Conservation (phyloP, 2,329 filamentous ascomycete genomes). For the Parastagonospora avenae region DNA sequence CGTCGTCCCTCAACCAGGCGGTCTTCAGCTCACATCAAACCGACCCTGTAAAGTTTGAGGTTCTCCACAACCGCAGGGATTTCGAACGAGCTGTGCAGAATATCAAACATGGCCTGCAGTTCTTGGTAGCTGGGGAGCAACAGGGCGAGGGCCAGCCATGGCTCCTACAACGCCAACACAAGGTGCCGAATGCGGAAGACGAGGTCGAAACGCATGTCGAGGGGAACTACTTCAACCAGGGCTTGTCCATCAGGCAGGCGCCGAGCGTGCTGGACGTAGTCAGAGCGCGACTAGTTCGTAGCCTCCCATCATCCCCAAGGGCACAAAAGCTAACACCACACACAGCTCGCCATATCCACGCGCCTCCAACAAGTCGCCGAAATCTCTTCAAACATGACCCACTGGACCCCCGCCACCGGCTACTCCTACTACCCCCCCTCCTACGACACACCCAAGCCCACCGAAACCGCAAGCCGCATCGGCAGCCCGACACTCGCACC, state of each 20-base stretch:
- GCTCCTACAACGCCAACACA: constrained; percentile 54
- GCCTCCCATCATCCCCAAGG: not conserved
- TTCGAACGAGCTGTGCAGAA: constrained; percentile 61
- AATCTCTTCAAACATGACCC: constrained; percentile 58
- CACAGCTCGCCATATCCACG: constrained; percentile 60
- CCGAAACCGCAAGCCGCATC: constrained; percentile 31
- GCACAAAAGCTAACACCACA: constrained; percentile 7
- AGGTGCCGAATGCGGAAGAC: constrained; percentile 9
- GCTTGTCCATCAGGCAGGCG: constrained; percentile 65
- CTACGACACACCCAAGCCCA: constrained; percentile 45
- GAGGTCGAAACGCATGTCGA: constrained; percentile 58
- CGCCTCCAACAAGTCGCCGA: constrained; percentile 62
- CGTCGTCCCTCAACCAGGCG: constrained; percentile 62
- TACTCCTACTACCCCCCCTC: constrained; percentile 63
- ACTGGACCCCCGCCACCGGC: constrained; percentile 63
- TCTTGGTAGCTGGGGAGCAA: constrained; percentile 64
- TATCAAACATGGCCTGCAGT: constrained; percentile 61
- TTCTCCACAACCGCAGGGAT: constrained; percentile 59
- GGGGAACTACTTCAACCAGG: constrained; percentile 66
- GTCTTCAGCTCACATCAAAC: constrained; percentile 56
- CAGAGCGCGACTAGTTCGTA: constrained; percentile 58
- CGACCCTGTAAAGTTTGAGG: constrained; percentile 46
- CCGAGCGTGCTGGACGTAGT: constrained; percentile 65
- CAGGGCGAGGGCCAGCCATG: constrained; percentile 59
- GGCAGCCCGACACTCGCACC: constrained; percentile 37